These are phyloP conservation scores for Leccinellum rugosiceps DNA, from an alignment of 768 basidiomycete species.

Conservation along the genomic window DNA sequence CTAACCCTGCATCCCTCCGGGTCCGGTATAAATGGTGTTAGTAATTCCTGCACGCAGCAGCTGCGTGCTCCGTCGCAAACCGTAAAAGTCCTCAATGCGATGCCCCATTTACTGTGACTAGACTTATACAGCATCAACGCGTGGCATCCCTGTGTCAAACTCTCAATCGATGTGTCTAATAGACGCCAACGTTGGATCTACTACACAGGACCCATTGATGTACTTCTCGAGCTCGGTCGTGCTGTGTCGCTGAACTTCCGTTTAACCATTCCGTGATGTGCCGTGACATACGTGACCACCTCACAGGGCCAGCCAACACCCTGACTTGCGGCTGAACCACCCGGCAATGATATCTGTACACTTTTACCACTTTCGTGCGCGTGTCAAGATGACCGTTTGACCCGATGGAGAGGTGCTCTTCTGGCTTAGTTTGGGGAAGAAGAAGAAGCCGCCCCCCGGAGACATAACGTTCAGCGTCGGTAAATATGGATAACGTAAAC, in stretches of 20 bases:
- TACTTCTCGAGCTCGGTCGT: not conserved
- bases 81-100: conserved; percentile 12
- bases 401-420: not conserved
- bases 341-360: not conserved
- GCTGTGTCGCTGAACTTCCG: not conserved
- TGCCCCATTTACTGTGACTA: conserved; percentile 10
- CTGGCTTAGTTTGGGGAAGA: not conserved
- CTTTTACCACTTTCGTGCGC: not conserved
- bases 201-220: conserved; percentile 2
- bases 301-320: not conserved
- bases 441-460: conserved; percentile 3
- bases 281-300: conserved; percentile 1
- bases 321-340: not conserved
- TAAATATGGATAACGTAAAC: conserved; percentile 28
- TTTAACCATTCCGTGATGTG: not conserved
- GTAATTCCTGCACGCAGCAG: conserved; percentile 6
- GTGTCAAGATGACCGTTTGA: not conserved
- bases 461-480: conserved; percentile 6
- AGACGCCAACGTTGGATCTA: conserved; percentile 5
- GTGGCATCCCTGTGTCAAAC: conserved; percentile 13
- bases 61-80: conserved; percentile 25
- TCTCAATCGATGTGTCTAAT: conserved; percentile 2
- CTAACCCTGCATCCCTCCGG: conserved; percentile 14
- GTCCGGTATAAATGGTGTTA: conserved; percentile 20
- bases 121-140: conserved; percentile 8